phyloP scores from a whole-genome alignment of 148 eudicot genomes.

The Oxyria digyna region DNA sequence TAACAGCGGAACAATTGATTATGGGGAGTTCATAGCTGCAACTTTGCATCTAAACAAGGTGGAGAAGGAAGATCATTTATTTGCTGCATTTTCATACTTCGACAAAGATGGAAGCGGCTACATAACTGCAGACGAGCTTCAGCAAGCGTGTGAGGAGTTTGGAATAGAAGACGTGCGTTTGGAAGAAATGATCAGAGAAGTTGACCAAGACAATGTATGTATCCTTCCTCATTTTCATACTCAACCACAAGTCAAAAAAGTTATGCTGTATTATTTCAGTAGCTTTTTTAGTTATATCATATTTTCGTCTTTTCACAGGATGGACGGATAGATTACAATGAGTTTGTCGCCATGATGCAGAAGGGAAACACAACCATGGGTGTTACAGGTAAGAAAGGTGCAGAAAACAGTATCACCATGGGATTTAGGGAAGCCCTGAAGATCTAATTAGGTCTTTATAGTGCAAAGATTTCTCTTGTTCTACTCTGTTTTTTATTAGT shows the following conservation, averaged over 20 bases:
- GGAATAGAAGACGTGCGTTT: constrained; percentile 23
- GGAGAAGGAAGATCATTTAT: constrained; percentile 31
- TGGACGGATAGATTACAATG: constrained; percentile 25
- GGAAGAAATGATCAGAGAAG: constrained; percentile 33
- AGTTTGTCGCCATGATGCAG: constrained; percentile 19
- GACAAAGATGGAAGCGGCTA: constrained; percentile 41
- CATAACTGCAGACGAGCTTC: constrained; percentile 34
- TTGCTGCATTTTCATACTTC: constrained; percentile 31
- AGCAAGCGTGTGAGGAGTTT: constrained; percentile 30
- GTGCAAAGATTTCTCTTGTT: neutral
- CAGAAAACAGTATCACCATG: neutral
- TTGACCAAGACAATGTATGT: constrained; percentile 36
- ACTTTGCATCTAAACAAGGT: constrained; percentile 36
- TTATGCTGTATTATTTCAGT: neutral
- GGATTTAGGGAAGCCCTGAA: constrained; percentile 11
- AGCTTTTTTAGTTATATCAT: neutral
- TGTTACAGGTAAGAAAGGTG: constrained; percentile 2
- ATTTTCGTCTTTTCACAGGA: constrained; percentile 20
- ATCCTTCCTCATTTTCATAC: neutral
- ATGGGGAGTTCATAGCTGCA: constrained; percentile 38
- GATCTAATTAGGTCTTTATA: neutral
- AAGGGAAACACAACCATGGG: constrained; percentile 11
- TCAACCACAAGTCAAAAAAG: no score
- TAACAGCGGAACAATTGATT: constrained; percentile 37
- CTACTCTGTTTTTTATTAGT: neutral